A percentile compares a stretch with the other conserved stretches of the same genome.
These are phyloP conservation scores for Trifolium fragiferum DNA, from an alignment of 306 rosid species.

Conservation along the genomic window DNA sequence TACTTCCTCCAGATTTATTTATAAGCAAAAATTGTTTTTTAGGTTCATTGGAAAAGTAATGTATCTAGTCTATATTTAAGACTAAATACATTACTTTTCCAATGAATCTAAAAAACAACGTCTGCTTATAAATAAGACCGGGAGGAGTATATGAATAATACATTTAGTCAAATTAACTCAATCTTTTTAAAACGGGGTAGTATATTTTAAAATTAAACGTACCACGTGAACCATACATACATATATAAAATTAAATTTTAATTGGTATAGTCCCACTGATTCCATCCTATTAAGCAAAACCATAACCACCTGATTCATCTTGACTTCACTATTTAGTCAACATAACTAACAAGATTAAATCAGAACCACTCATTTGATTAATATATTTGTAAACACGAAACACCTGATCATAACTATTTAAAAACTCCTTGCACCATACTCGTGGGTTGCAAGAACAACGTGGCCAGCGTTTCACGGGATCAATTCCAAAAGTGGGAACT, in stretches of 20 bases:
- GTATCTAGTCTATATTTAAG: too few relatives aligned
- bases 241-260: not conserved
- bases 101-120: too few relatives aligned
- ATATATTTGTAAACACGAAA: not conserved
- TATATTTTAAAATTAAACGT: not conserved
- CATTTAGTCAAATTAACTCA: too few relatives aligned
- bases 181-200: too few relatives aligned
- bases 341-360: not conserved
- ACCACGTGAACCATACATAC: conserved; percentile 35
- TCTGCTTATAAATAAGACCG: too few relatives aligned
- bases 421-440: conserved; percentile 1
- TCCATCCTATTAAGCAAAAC: not conserved
- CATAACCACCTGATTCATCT: not conserved
- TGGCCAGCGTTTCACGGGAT: conserved; percentile 4
- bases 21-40: too few relatives aligned
- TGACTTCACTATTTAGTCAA: not conserved
- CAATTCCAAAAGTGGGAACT: not conserved
- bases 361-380: not conserved
- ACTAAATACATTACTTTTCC: too few relatives aligned
- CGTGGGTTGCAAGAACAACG: conserved; percentile 36
- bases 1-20: too few relatives aligned
- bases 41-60: too few relatives aligned
- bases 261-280: too few relatives aligned
- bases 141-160: too few relatives aligned
- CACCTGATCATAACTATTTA: not conserved